A percentile compares a stretch with the other conserved stretches of the same genome.
Evolutionary conservation across 1,139 yeast species (phyloP).

Genomic region (Hansenula sp.): DNA sequence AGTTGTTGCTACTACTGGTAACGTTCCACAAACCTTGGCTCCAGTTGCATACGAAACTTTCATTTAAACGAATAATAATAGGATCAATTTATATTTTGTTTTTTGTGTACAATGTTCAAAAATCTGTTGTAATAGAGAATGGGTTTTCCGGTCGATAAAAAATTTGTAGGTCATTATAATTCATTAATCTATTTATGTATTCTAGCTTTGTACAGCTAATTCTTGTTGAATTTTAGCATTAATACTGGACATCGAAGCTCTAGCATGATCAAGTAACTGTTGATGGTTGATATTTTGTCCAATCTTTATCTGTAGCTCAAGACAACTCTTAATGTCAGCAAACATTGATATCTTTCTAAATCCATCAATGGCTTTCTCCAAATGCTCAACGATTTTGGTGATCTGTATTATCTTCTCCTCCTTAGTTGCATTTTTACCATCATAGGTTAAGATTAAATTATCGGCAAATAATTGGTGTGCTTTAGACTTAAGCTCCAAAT

Average conservation of each 20-base stretch:
- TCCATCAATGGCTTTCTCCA: constrained; percentile 41
- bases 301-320: constrained; percentile 23
- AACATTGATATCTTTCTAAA: constrained; percentile 34
- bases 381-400: constrained; percentile 28
- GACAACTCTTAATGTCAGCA: constrained; percentile 31
- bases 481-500: constrained; percentile 31
- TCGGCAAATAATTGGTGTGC: constrained; percentile 37
- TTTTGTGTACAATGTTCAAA: neutral
- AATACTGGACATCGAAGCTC: constrained; percentile 29
- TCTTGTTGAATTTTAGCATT: constrained; percentile 7
- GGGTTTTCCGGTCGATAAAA: neutral
- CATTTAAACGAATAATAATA: constrained; percentile 52
- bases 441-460: constrained; percentile 17
- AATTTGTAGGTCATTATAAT: neutral
- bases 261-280: constrained; percentile 34
- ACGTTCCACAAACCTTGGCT: constrained; percentile 94
- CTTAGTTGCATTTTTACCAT: constrained; percentile 2
- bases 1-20: constrained; percentile 71
- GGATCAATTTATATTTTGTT: neutral
- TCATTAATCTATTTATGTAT: neutral
- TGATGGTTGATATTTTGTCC: constrained; percentile 24
- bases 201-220: neutral
- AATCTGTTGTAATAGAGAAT: neutral
- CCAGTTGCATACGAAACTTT: constrained; percentile 99
- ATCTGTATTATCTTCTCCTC: constrained; percentile 5